Base-by-base conservation (phyloP, 208 protist genomes). In the Leishmania tarentolae region DNA sequence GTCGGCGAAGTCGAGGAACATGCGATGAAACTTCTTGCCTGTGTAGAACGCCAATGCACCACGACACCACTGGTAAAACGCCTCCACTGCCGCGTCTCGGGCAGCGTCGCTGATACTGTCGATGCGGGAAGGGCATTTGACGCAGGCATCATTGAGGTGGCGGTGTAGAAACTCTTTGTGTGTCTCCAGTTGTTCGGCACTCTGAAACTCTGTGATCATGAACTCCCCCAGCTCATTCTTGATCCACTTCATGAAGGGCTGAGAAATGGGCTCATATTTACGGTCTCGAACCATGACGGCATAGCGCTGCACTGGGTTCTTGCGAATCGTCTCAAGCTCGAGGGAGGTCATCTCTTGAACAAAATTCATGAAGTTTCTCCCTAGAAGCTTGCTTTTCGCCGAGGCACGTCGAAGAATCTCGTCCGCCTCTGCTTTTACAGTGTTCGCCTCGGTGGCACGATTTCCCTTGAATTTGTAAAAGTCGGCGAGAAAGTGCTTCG, bases 211-310 rank as follows among this genome's bases (percentile, higher is more conserved):
- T 37, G 83, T 91, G 72, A 86, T 53, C 75, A 86, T 89, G 77
- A 97, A 96, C 78, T 93, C 90, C 47, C 83, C 83, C 24, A 96
- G 92, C 80, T 96, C 91, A 79, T 92, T 92, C 47, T 78, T 83
- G 52, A 97, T 96, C 93, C 94, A 97, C 72, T 93, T 94, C 85
- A 93, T 93, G 80, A 94, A 97, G 9, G 90, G 92, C 78, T 95
- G 93, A 46, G 89, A 85, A 40, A 96, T 73, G 13, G 89, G 83
- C 77, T 96, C 94, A 76, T 95, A 95, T 83, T 93, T 92, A 44
- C 87, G 83, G 78, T 96, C 92, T 28, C 91, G 90, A 57, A 96
- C 80, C 87, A 97, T 90, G 8, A 97, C 86, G 24, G 83, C 86
- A 76, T 97, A 94, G 35, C 92, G 91, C 80, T 97, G 94, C 24